These are phyloP conservation scores for Apiotrichum siamense DNA, from an alignment of 1,284 basidiomycete genomes.

Conservation along the genomic window DNA sequence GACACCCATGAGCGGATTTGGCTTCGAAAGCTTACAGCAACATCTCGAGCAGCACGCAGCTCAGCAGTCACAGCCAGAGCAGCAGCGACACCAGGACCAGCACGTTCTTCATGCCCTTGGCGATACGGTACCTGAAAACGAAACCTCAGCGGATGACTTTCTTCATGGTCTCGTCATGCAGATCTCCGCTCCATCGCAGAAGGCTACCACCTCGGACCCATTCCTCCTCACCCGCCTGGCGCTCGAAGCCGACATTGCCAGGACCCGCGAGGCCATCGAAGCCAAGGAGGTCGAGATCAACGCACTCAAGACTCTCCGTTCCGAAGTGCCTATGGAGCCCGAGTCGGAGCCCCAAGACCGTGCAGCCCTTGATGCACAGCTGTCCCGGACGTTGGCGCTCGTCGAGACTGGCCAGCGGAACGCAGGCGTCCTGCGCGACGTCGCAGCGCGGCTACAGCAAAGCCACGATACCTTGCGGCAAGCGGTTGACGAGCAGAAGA, in stretches of 20 bases:
- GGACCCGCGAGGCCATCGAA: conserved; percentile 7
- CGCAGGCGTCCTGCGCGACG: conserved; percentile 13
- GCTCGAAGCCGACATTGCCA: conserved; percentile 13
- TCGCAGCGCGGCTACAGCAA: conserved; percentile 5
- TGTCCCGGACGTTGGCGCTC: not conserved
- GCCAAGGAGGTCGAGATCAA: conserved; percentile 16
- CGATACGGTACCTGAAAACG: not conserved
- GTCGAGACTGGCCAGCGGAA: conserved; percentile 1
- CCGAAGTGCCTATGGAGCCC: not conserved
- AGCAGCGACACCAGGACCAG: too few relatives aligned
- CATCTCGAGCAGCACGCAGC: conserved; percentile 13
- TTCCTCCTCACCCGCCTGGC: conserved; percentile 10
- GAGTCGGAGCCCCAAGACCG: not conserved
- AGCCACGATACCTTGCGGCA: conserved; percentile 1
- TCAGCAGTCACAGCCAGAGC: not conserved
- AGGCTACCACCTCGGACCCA: conserved; percentile 4
- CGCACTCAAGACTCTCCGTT: not conserved
- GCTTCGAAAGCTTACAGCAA: conserved; percentile 15
- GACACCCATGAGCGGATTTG: not conserved
- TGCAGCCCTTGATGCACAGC: conserved; percentile 5
- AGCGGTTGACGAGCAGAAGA: conserved; percentile 5
- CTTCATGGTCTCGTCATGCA: conserved; percentile 15
- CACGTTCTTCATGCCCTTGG: not conserved
- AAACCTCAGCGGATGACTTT: conserved; percentile 7
- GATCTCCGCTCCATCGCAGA: conserved; percentile 1